Evolutionary conservation across 1,284 basidiomycete genomes (phyloP).

Genomic region (Ceratobasidium sp.): DNA sequence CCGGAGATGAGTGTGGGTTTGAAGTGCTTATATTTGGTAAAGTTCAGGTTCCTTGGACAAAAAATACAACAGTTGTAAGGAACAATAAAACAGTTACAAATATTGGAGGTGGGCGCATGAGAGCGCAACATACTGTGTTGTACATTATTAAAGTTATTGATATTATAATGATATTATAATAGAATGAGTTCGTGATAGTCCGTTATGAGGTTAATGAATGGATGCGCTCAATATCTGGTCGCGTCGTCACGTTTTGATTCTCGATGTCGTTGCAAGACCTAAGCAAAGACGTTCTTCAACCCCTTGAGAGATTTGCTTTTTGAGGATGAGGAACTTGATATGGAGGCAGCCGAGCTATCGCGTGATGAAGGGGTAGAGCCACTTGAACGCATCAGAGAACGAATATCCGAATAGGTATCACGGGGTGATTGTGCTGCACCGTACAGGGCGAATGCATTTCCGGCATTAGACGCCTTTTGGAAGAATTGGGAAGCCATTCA

Average conservation of each 20-base stretch:
- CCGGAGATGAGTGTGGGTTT: no score
- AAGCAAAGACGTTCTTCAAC: conserved; percentile 31
- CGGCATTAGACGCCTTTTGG: conserved; percentile 6
- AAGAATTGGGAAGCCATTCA: conserved; percentile 33
- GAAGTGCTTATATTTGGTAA: no score
- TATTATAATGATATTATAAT: conserved; percentile 24
- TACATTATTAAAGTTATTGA: not conserved
- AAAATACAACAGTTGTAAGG: not conserved
- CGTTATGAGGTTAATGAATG: not conserved
- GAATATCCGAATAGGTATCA: conserved; percentile 37
- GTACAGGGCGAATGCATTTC: conserved; percentile 33
- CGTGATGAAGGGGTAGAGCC: conserved; percentile 28
- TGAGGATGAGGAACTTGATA: conserved; percentile 27
- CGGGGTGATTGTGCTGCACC: conserved; percentile 38
- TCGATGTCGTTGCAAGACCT: not conserved
- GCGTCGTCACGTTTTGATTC: conserved; percentile 1
- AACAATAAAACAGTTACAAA: not conserved
- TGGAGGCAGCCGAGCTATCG: conserved; percentile 25
- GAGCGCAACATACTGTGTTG: not conserved
- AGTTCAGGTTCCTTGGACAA: not conserved
- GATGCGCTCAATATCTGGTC: not conserved
- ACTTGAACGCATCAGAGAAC: conserved; percentile 35
- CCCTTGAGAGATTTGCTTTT: conserved; percentile 30
- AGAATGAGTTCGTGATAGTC: not conserved
- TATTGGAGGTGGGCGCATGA: not conserved